phyloP scores from a whole-genome alignment of 1,284 basidiomycete species.

The Polyporus tsugae region DNA sequence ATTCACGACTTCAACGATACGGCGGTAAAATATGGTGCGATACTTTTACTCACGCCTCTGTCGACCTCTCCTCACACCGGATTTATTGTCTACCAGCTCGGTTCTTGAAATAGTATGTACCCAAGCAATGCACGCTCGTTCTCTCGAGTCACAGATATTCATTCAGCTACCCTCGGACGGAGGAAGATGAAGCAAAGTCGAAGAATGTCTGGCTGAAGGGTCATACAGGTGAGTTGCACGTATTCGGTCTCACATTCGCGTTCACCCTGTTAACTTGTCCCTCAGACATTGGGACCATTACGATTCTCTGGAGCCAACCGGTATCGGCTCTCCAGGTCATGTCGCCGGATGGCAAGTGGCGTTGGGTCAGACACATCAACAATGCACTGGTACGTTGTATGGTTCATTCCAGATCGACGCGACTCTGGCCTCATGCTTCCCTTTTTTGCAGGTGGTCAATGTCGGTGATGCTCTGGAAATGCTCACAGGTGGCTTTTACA shows the following conservation, averaged over 20 bases:
- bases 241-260: neutral
- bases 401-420: neutral
- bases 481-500: slow-evolving; percentile 54
- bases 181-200: slow-evolving; percentile 60
- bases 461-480: slow-evolving; percentile 52
- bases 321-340: slow-evolving; percentile 67
- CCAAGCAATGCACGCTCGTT: neutral
- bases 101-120: slow-evolving; percentile 47
- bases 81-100: slow-evolving; percentile 27
- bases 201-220: slow-evolving; percentile 69
- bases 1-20: slow-evolving; percentile 39
- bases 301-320: slow-evolving; percentile 66
- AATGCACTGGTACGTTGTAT: slow-evolving; percentile 57
- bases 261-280: neutral
- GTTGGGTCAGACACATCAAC: slow-evolving; percentile 65
- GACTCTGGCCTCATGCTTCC: slow-evolving; percentile 42
- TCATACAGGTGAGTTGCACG: slow-evolving; percentile 17
- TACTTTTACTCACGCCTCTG: too few species aligned
- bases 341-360: slow-evolving; percentile 59
- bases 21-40: slow-evolving; percentile 42
- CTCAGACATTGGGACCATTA: slow-evolving; percentile 61
- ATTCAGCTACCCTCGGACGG: slow-evolving; percentile 42
- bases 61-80: neutral
- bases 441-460: neutral
- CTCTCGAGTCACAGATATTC: neutral